Percentiles rank a stretch among this genome's conserved stretches.
Evolutionary conservation across 2,329 filamentous ascomycete genomes (phyloP).

Genomic region (Fusarium oligoseptatum): DNA sequence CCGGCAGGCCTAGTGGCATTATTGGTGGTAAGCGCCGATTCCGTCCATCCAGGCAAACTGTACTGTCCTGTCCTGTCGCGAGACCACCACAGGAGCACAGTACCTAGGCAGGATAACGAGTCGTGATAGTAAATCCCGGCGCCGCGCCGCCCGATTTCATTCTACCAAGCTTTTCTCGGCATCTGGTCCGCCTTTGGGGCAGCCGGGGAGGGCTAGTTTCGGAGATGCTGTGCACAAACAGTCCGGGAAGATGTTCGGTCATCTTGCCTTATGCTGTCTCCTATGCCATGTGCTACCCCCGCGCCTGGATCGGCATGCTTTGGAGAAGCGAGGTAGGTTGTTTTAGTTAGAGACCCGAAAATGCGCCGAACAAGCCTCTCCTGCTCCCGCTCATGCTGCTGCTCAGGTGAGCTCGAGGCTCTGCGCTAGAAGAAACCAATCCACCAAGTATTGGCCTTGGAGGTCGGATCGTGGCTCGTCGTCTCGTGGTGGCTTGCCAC

Average conservation of each 20-base stretch:
- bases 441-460: background rate
- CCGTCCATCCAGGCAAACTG: constrained; percentile 1
- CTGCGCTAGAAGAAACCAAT: background rate
- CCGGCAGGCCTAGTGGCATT: constrained; percentile 11
- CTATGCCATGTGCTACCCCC: constrained; percentile 44
- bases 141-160: constrained; percentile 22
- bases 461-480: background rate
- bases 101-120: background rate
- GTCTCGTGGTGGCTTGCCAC: background rate
- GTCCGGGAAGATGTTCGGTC: constrained; percentile 36
- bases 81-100: background rate
- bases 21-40: constrained; percentile 7
- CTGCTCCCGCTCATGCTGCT: constrained; percentile 5
- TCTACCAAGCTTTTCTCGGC: constrained; percentile 41
- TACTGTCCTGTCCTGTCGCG: no score
- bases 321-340: constrained; percentile 27
- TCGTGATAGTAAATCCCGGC: constrained; percentile 15
- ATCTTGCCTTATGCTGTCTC: constrained; percentile 37
- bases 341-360: constrained; percentile 33
- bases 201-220: constrained; percentile 35
- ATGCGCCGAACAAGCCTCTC: constrained; percentile 28
- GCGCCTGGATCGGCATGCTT: constrained; percentile 37
- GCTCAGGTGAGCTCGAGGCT: constrained; percentile 9
- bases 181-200: constrained; percentile 29
- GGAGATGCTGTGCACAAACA: constrained; percentile 39